Evolutionary conservation across 2,329 filamentous ascomycete genomes (phyloP), one percentile per base, ranked within the genome.

Genomic region (Niveomyces coronatus): DNA sequence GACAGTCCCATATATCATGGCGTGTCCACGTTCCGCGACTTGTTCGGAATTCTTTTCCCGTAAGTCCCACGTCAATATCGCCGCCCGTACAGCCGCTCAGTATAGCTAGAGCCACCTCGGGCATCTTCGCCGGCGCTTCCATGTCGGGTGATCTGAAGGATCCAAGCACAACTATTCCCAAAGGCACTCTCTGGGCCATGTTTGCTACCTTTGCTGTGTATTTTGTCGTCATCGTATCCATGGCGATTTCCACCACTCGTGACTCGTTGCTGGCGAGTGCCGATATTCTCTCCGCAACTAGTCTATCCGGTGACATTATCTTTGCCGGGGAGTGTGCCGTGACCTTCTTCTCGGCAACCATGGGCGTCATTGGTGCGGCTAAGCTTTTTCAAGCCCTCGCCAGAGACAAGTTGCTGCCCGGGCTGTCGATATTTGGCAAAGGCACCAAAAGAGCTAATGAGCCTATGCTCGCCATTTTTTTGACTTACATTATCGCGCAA

Each of bases 131-230:
- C 42, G 87, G 87, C 14, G 86, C 86, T 6, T 89, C 84, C 48
- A 93, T 94, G 86, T 93, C 85, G 7, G 86, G 86, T 14, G 85
- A 94, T 53, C 60, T 94, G 35, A 82, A 74, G 44, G 80, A 86
- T 45, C 86, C 86, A 0, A 89, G 84, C 65, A 85, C 79, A 55
- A 76, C 85, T 1, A 94, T 94, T 37, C 86, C 86, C 0, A 80
- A 76, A 44, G 86, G 86, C n/a, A 93, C 86, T 0, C 61, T 93
- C 1, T 83, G 77, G 60, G 85, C 85, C 3, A 75, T 89, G 54
- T 62, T 74, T 9, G 71, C 86, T 17, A 94, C 86, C 0, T 84
- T 93, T 47, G 54, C 82, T 39, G 68, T 81, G 5, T 94, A 94
- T 54, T 63, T 83, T 7, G 49, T 86, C 18, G 85, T 93, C 34